Evolutionary conservation across 2,329 filamentous ascomycete species (phyloP), one percentile per base, ranked within the genome.

Genomic region (Xylaria hypoxylon): DNA sequence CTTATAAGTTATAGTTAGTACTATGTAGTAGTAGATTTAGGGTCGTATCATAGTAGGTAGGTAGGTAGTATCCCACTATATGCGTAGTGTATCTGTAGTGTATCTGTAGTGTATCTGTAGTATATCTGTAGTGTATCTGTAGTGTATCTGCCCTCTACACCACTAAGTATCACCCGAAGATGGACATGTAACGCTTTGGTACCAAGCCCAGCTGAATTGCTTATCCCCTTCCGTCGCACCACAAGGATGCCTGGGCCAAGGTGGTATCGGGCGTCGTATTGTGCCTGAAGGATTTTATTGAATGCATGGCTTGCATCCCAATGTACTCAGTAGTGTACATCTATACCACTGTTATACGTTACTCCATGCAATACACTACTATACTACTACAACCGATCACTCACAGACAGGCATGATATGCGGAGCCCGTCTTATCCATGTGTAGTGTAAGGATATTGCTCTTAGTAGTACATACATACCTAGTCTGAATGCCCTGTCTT

Each of bases 211-310:
- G 53, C 61, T 63, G 61, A 63, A 19, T 8, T 58, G n/a, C 52
- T 45, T 15, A 42, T 50, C 26, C 60, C 52, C 35, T 50, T 45
- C 42, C 51, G 59, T 51, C 53, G 42, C 45, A 51, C 38, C 50
- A 64, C 60, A 48, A 64, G 33, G 35, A 31, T 42, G 40, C 44
- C 50, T 28, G 26, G 64, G 59, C 59, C 48, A 44, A 50, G 53
- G 64, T 59, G 19, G 59, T 35, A 59, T 59, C 50, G 55, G 59
- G 44, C 55, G 38, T 57, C 19, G 60, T 59, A 50, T 57, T 47
- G 64, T 67, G 56, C 64, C 60, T 67, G 64, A 60, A 67, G 64
- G 64, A 67, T 66, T 66, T 59, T 47, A 58, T 59, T 64, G 35
- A 47, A 57, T 57, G 56, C 58, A 62, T 52, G 59, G 53, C 50